Conservation (phyloP, 495 filamentous ascomycete genomes). For the Xylaria bambusicola region DNA sequence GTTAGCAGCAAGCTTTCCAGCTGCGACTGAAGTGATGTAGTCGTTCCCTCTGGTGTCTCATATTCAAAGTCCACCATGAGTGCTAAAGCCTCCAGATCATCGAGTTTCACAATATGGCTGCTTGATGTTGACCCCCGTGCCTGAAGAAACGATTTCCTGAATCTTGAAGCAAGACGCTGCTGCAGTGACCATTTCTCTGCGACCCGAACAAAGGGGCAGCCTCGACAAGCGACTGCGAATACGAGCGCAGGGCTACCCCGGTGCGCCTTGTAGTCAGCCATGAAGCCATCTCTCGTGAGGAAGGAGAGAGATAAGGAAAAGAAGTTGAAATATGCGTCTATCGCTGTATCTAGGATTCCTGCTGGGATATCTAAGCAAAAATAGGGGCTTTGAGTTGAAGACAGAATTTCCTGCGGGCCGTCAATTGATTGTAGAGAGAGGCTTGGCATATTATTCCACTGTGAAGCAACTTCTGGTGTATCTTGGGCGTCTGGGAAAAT, state of each 20-base stretch:
- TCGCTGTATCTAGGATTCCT: constrained; percentile 3
- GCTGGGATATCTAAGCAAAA: neutral
- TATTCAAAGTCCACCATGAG: constrained; percentile 7
- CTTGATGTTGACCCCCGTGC: neutral
- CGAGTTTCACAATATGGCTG: neutral
- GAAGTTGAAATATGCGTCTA: constrained; percentile 21
- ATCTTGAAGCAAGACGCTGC: constrained; percentile 36
- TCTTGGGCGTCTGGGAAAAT: constrained; percentile 4
- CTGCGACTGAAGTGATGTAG: constrained; percentile 3
- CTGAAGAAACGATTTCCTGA: constrained; percentile 41
- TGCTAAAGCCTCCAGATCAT: constrained; percentile 2
- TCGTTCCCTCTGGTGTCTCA: neutral
- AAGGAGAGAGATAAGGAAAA: constrained; percentile 27
- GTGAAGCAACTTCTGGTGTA: neutral
- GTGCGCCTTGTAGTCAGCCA: constrained; percentile 2
- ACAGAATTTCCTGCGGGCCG: neutral
- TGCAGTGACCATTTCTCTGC: constrained; percentile 18
- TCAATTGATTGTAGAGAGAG: neutral
- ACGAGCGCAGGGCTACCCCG: constrained; percentile 3
- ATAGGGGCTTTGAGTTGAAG: neutral
- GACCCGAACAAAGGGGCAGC: neutral
- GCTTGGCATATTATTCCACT: neutral
- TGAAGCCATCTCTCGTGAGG: neutral
- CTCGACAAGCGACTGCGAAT: constrained; percentile 8
- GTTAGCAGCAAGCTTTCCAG: neutral